Conservation (phyloP, 2,329 filamentous ascomycete genomes). For the Pseudogymnoascus sp. region DNA sequence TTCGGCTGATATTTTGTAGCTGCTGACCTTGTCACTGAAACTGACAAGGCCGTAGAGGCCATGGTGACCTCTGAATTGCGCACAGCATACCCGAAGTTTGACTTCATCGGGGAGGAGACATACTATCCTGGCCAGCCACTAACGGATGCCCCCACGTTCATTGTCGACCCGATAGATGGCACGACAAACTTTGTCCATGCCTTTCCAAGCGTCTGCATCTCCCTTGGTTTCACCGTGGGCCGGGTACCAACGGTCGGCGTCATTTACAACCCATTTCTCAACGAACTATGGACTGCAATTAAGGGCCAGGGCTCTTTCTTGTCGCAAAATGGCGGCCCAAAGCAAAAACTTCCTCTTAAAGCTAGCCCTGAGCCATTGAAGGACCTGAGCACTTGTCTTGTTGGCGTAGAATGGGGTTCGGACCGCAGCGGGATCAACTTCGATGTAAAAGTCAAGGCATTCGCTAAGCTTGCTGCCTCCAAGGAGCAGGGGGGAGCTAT, state of each 20-base stretch:
- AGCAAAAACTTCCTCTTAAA: slow-evolving; percentile 38
- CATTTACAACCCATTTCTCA: slow-evolving; percentile 72
- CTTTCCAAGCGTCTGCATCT: slow-evolving; percentile 69
- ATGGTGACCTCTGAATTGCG: slow-evolving; percentile 50
- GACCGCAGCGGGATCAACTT: slow-evolving; percentile 64
- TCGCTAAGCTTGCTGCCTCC: slow-evolving; percentile 48
- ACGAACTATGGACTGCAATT: slow-evolving; percentile 61
- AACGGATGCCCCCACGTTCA: slow-evolving; percentile 63
- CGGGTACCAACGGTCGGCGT: slow-evolving; percentile 60
- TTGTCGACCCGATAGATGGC: slow-evolving; percentile 77
- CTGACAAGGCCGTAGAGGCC: slow-evolving; percentile 57
- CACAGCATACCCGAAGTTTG: slow-evolving; percentile 45
- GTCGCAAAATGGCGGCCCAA: slow-evolving; percentile 34
- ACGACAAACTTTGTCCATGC: slow-evolving; percentile 76
- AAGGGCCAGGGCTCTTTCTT: slow-evolving; percentile 58
- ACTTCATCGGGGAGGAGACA: slow-evolving; percentile 72
- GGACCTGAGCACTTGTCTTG: slow-evolving; percentile 54
- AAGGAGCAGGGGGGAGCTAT: slow-evolving; percentile 62
- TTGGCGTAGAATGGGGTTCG: slow-evolving; percentile 68
- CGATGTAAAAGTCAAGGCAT: slow-evolving; percentile 59
- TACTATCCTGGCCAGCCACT: slow-evolving; percentile 59
- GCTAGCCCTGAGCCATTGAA: slow-evolving; percentile 47
- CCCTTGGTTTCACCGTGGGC: slow-evolving; percentile 61
- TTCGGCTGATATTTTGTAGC: slow-evolving; percentile 35
- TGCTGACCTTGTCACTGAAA: slow-evolving; percentile 62